These are phyloP conservation scores for Stephania cephalantha DNA, from an alignment of 164 flowering plant species.

Conservation along the genomic window DNA sequence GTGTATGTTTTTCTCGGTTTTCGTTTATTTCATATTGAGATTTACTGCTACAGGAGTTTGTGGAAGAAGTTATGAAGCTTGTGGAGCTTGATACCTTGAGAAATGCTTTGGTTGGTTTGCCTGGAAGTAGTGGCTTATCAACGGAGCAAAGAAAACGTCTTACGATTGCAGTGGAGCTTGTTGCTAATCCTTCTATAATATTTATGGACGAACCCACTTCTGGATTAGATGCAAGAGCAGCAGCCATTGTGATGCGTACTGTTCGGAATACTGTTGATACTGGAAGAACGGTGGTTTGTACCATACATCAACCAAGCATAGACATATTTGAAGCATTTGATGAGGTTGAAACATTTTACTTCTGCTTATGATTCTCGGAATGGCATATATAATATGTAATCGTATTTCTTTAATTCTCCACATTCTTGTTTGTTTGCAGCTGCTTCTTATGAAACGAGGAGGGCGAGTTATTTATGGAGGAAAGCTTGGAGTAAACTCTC, in stretches of 20 bases:
- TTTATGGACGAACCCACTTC: slow-evolving; percentile 99
- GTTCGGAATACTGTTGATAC: slow-evolving; percentile 96
- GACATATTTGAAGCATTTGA: slow-evolving; percentile 97
- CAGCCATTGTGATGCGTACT: slow-evolving; percentile 95
- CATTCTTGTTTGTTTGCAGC: slow-evolving; percentile 31
- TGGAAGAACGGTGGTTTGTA: slow-evolving; percentile 94
- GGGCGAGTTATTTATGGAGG: slow-evolving; percentile 92
- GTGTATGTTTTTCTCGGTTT: background rate
- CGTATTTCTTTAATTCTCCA: background rate
- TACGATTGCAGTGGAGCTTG: slow-evolving; percentile 96
- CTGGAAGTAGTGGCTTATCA: slow-evolving; percentile 76
- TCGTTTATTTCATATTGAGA: background rate
- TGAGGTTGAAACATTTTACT: slow-evolving; percentile 41
- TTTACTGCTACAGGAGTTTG: slow-evolving; percentile 58
- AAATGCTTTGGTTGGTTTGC: slow-evolving; percentile 82
- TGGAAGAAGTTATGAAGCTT: slow-evolving; percentile 79
- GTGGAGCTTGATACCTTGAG: slow-evolving; percentile 75
- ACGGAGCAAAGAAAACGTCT: slow-evolving; percentile 94
- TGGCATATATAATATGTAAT: background rate
- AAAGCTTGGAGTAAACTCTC: slow-evolving; percentile 64
- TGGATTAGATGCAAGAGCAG: slow-evolving; percentile 96
- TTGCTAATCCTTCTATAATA: slow-evolving; percentile 91
- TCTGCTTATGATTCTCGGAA: background rate
- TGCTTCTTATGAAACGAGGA: slow-evolving; percentile 92
- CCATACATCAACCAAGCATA: slow-evolving; percentile 95